Conservation (phyloP, 495 filamentous ascomycete species). For the Podospora didyma region DNA sequence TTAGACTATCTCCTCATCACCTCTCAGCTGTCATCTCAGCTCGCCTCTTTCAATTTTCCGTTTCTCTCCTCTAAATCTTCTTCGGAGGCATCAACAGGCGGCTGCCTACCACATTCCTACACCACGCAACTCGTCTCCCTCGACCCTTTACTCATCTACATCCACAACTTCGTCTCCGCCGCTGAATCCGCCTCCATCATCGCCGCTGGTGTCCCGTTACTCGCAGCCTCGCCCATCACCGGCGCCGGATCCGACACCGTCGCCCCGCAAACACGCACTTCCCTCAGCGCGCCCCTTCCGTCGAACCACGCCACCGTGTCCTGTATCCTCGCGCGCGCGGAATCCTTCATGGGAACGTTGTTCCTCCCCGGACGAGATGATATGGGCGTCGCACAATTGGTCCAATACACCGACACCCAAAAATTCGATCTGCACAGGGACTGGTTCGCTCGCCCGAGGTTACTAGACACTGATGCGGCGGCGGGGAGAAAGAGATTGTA, state of each 20-base stretch:
- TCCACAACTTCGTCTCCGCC: conserved; percentile 29
- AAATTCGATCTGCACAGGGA: conserved; percentile 42
- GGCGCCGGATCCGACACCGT: conserved; percentile 20
- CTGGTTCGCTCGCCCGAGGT: conserved; percentile 37
- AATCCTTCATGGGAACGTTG: conserved; percentile 36
- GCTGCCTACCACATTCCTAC: conserved; percentile 31
- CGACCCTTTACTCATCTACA: conserved; percentile 37
- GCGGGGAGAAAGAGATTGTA: conserved; percentile 25
- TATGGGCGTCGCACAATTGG: conserved; percentile 40
- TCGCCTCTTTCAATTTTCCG: not conserved
- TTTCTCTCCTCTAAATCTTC: not conserved
- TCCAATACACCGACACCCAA: conserved; percentile 38
- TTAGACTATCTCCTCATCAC: not conserved
- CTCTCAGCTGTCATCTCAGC: not conserved
- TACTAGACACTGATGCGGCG: conserved; percentile 19
- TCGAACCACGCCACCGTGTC: conserved; percentile 25
- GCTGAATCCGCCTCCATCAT: conserved; percentile 28
- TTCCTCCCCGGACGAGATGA: conserved; percentile 31
- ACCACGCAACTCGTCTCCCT: conserved; percentile 37
- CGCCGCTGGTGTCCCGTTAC: conserved; percentile 20
- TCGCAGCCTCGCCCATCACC: conserved; percentile 31
- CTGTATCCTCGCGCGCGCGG: conserved; percentile 35
- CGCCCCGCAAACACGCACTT: conserved; percentile 32
- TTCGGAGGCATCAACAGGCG: not conserved
- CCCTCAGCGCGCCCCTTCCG: conserved; percentile 28